These are phyloP conservation scores for Akanthomyces dipterigenus DNA, from an alignment of 2,329 filamentous ascomycete genomes.

Conservation along the genomic window DNA sequence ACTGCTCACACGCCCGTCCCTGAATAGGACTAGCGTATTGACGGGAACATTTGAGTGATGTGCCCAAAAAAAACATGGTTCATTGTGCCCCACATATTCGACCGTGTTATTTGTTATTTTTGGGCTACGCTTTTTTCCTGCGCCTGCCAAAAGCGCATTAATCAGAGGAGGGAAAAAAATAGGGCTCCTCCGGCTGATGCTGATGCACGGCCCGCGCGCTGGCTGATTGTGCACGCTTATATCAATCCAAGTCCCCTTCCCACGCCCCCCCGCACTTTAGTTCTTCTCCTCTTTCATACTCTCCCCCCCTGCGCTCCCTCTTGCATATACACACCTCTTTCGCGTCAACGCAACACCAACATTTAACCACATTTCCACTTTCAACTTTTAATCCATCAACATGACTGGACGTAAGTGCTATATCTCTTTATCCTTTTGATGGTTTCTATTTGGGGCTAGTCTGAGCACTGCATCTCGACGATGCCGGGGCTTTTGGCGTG, in stretches of 20 bases:
- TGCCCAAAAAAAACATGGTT: not conserved
- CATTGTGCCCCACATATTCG: not conserved
- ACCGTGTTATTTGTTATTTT: not conserved
- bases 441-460: too few relatives aligned
- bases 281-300: constrained; percentile 14
- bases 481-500: not conserved
- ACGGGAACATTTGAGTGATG: not conserved
- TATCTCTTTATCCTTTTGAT: constrained; percentile 10
- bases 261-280: constrained; percentile 22
- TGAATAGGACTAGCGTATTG: constrained; percentile 1
- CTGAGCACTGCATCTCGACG: not conserved
- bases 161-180: not conserved
- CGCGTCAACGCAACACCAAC: constrained; percentile 16
- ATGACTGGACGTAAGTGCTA: constrained; percentile 57
- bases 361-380: constrained; percentile 18
- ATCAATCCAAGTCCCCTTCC: constrained; percentile 20
- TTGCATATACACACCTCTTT: constrained; percentile 20
- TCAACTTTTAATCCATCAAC: constrained; percentile 36
- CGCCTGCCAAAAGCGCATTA: not conserved
- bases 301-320: constrained; percentile 18
- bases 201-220: constrained; percentile 18
- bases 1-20: constrained; percentile 1
- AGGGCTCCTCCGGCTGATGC: constrained; percentile 20
- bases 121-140: not conserved
- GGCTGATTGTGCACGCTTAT: constrained; percentile 35